phyloP scores from a whole-genome alignment of 495 filamentous ascomycete genomes.

The Hypoxylon intermedium region DNA sequence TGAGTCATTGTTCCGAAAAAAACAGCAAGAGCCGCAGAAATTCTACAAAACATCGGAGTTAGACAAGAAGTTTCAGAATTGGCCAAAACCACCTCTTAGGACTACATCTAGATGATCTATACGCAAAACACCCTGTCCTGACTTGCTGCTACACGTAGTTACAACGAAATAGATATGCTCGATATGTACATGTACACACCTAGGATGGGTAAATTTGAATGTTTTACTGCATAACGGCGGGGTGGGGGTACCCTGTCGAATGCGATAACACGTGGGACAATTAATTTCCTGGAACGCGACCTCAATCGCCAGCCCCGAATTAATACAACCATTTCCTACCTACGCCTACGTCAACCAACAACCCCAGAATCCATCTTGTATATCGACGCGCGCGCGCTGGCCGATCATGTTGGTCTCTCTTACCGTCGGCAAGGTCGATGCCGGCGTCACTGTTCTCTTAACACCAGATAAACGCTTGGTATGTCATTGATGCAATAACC shows the following conservation, averaged over 20 bases:
- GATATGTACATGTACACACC: no score
- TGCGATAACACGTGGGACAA: constrained; percentile 19
- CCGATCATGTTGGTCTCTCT: constrained; percentile 91
- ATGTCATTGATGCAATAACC: constrained; percentile 44
- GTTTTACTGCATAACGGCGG: not conserved
- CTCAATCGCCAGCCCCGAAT: constrained; percentile 21
- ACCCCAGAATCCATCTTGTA: constrained; percentile 1
- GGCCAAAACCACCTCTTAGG: no score
- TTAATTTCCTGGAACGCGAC: constrained; percentile 26
- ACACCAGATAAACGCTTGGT: constrained; percentile 97
- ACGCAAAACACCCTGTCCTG: no score
- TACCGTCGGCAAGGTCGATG: constrained; percentile 98
- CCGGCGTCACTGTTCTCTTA: constrained; percentile 93
- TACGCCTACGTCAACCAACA: constrained; percentile 10
- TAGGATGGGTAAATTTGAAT: no score
- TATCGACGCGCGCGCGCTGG: not conserved
- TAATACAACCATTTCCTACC: constrained; percentile 1
- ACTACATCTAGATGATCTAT: no score
- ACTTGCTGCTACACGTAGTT: no score
- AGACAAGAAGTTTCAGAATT: no score
- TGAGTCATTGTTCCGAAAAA: constrained; percentile 7
- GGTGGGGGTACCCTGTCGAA: not conserved
- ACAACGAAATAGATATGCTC: no score
- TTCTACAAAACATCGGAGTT: not conserved
- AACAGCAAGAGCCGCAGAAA: not conserved